A percentile compares a stretch with the other conserved stretches of the same genome.
These are phyloP conservation scores for Monosporozyma yasuniensis DNA, from an alignment of 805 yeast genomes.

Conservation along the genomic window DNA sequence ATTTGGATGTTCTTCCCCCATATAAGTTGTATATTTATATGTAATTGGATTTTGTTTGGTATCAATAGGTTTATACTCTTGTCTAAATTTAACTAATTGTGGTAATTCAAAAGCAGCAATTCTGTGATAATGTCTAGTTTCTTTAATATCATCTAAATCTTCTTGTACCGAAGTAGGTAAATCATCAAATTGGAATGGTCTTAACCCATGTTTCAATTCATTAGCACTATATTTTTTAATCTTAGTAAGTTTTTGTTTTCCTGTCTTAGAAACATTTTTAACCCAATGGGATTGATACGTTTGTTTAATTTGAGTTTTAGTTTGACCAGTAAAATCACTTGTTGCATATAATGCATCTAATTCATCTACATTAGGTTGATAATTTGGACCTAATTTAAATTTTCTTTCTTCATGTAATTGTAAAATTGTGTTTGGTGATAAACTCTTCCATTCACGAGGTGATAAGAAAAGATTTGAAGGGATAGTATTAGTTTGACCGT, in stretches of 20 bases:
- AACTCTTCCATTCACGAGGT: constrained; percentile 64
- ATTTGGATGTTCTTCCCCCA: constrained; percentile 60
- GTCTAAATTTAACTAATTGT: constrained; percentile 62
- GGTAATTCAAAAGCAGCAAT: constrained; percentile 92
- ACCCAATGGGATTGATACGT: constrained; percentile 21
- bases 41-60: constrained; percentile 43
- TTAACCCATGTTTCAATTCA: constrained; percentile 7
- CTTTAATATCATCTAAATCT: constrained; percentile 60
- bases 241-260: constrained; percentile 1
- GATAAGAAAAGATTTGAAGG: constrained; percentile 35
- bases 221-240: neutral
- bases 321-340: constrained; percentile 35
- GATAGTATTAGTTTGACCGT: neutral
- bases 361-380: constrained; percentile 44
- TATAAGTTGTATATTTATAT: constrained; percentile 62
- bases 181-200: constrained; percentile 52
- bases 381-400: constrained; percentile 42
- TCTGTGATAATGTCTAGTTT: constrained; percentile 66
- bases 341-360: constrained; percentile 48
- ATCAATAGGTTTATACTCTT: constrained; percentile 48
- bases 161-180: constrained; percentile 65
- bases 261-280: neutral
- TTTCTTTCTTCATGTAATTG: constrained; percentile 54
- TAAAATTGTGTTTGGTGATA: constrained; percentile 55
- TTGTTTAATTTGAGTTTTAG: constrained; percentile 26